Conservation (phyloP, 164 flowering plant genomes). For the Vitis amurensis region DNA sequence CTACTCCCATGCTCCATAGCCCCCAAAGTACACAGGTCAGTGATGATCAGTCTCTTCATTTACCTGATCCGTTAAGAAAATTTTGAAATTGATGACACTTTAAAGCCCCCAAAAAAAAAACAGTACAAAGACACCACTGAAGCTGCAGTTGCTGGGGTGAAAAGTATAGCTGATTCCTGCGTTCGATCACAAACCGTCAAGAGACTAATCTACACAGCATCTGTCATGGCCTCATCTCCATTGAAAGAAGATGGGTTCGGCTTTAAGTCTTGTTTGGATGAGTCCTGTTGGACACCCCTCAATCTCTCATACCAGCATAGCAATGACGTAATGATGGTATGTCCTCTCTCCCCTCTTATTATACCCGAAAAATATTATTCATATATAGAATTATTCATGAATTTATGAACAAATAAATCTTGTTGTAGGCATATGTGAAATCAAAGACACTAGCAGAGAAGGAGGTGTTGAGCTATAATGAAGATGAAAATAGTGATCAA, state of each 20-base stretch:
- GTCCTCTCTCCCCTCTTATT: not conserved
- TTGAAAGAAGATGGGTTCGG: conserved; percentile 38
- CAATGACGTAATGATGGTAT: not conserved
- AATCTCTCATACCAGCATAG: not conserved
- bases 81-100: too few relatives aligned
- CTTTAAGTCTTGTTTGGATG: conserved; percentile 8
- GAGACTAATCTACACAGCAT: conserved; percentile 52
- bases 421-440: conserved; percentile 11
- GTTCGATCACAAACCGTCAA: conserved; percentile 44
- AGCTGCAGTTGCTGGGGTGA: conserved; percentile 21
- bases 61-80: too few relatives aligned
- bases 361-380: too few relatives aligned
- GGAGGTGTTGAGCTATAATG: conserved; percentile 19
- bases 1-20: conserved; percentile 24
- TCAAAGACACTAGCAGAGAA: conserved; percentile 27
- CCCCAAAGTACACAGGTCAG: conserved; percentile 17
- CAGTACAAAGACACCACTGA: conserved; percentile 17
- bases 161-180: conserved; percentile 36
- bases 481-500: not conserved
- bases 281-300: conserved; percentile 24
- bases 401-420: not conserved
- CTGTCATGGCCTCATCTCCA: conserved; percentile 37
- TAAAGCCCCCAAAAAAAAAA: too few relatives aligned
- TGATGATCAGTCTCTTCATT: not conserved
- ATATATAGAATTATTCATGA: too few relatives aligned